A percentile compares a stretch with the other conserved stretches of the same genome.
These are phyloP conservation scores for Sordariomycetes sp. DNA, from an alignment of 2,329 filamentous ascomycete species.

Conservation along the genomic window DNA sequence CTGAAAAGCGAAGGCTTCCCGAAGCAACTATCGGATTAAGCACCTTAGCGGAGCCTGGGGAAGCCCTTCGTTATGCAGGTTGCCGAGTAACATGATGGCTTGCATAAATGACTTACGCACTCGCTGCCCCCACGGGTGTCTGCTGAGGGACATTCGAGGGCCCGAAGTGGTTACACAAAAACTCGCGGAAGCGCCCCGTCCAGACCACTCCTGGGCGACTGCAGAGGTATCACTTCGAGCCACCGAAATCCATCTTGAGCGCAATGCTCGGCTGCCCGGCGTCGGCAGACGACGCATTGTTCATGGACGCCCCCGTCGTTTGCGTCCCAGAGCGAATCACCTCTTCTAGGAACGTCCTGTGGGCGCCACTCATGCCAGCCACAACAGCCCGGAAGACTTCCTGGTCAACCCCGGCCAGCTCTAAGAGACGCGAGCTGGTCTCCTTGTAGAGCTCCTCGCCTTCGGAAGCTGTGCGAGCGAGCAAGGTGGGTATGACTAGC, in stretches of 20 bases:
- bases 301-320: conserved; percentile 27
- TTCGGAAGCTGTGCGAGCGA: conserved; percentile 62
- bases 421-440: conserved; percentile 67
- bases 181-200: too few relatives aligned
- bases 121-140: too few relatives aligned
- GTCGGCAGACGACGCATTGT: conserved; percentile 21
- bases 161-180: too few relatives aligned
- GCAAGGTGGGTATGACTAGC: conserved; percentile 66
- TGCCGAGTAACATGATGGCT: too few relatives aligned
- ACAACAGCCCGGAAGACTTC: conserved; percentile 66
- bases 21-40: too few relatives aligned
- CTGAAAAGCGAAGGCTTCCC: too few relatives aligned
- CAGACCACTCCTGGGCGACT: too few relatives aligned
- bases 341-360: conserved; percentile 71
- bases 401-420: conserved; percentile 71
- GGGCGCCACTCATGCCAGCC: conserved; percentile 56
- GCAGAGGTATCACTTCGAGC: too few relatives aligned
- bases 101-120: too few relatives aligned
- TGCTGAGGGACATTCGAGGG: too few relatives aligned
- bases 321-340: conserved; percentile 61
- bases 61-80: too few relatives aligned
- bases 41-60: too few relatives aligned
- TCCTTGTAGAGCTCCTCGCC: conserved; percentile 52
- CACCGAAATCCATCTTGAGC: conserved; percentile 85
- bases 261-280: conserved; percentile 72